Evolutionary conservation across 2,329 filamentous ascomycete genomes (phyloP), one percentile per base, ranked within the genome.

Genomic region (Penicillium italicum): DNA sequence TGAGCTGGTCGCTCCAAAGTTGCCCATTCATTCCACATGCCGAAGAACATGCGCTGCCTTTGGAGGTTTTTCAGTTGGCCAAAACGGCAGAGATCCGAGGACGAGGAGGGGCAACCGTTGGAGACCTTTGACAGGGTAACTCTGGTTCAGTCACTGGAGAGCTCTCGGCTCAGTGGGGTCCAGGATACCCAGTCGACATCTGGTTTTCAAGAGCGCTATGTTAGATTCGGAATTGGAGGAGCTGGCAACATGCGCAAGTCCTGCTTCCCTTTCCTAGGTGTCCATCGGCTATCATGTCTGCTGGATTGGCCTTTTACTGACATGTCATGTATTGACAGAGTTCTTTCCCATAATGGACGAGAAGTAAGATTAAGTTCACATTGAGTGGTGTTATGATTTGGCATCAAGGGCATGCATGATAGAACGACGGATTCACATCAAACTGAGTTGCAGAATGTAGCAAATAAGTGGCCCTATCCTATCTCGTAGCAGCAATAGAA

Each of bases 211-310:
- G 58, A 64, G 20, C 58, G 57, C 9, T 65, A 64, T 50, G 57
- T 66, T 8, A 47, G 57, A 40, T 55, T 64, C 45, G 64, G 62
- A 8, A 65, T 66, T 33, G 64, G 64, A 9, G 63, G 64, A 14
- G 63, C 63, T 42, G 64, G 64, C 12, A 66, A 66, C 44, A 59
- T 49, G 28, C 62, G 59, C 62, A 66, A 64, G 62, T 66, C 28
- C 33, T 56, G 53, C 42, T 57, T 24, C 46, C 51, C 49, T 56
- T 50, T 44, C 30, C 34, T 50, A 5, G 0, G 3, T 24, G 4
- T 16, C 5, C 5, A 22, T 50, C 3, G 2, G 7, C 3, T 24
- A 26, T 26, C 20, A 4, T n/a, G 2, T 28, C 5, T 37, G 2
- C 3, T 16, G 14, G 6, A 22, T 5, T 8, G 33, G 2, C 18